Conservation (phyloP, 2,329 filamentous ascomycete genomes). For the Cytospora mali region DNA sequence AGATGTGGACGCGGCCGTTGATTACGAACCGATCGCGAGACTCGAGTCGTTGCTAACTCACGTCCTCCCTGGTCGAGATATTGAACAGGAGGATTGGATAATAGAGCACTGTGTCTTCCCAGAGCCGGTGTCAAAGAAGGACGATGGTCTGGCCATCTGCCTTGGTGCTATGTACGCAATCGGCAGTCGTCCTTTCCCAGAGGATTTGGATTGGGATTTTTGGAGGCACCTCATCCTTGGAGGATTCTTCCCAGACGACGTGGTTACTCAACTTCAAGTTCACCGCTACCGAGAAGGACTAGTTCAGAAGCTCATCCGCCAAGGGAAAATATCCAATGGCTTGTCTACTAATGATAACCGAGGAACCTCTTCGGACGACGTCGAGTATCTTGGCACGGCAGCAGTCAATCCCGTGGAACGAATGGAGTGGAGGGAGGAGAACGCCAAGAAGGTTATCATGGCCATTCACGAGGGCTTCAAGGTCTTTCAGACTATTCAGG, state of each 20-base stretch:
- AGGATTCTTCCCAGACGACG: constrained; percentile 3
- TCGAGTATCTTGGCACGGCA: constrained; percentile 5
- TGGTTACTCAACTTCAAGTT: constrained; percentile 2
- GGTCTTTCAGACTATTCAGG: constrained; percentile 15
- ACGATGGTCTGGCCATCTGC: constrained; percentile 9
- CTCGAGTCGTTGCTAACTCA: background rate
- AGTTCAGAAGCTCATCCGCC: constrained; percentile 13
- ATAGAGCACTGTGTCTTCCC: constrained; percentile 13
- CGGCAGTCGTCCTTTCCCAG: constrained; percentile 4
- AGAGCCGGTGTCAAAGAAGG: constrained; percentile 3
- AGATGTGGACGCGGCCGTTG: background rate
- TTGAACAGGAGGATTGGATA: background rate
- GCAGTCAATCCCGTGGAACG: constrained; percentile 13
- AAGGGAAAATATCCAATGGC: constrained; percentile 12
- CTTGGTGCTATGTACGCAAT: constrained; percentile 17
- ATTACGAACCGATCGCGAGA: background rate
- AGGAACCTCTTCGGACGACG: constrained; percentile 1
- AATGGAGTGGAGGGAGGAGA: constrained; percentile 13
- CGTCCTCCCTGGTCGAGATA: constrained; percentile 2
- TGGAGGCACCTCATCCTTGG: constrained; percentile 12
- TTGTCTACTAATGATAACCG: background rate
- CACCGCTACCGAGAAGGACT: background rate
- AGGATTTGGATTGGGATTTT: constrained; percentile 11
- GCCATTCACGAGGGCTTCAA: constrained; percentile 9
- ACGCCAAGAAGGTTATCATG: constrained; percentile 5